Evolutionary conservation across 23 red algal species (phyloP), one percentile per base, ranked within the genome.

Genomic region (Agarophyton chilense): DNA sequence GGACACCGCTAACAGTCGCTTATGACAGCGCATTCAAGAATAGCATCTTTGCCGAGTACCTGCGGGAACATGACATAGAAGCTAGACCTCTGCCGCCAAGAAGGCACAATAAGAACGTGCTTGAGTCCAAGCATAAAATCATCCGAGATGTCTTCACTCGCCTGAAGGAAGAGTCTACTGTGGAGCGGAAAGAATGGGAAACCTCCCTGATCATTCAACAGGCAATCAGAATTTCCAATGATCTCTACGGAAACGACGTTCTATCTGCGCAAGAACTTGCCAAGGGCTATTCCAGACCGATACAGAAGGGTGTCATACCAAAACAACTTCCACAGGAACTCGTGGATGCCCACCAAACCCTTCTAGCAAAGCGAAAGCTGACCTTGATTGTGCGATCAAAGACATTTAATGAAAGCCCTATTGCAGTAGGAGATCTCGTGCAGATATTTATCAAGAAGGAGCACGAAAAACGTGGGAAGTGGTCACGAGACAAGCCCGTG

Each of bases 61-160:
- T 73, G 0, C 28, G 19, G 41, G 10, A 33, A 14, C 0, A 62
- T 19, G 62, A 38, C 43, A 53, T 68, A 28, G 33, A 45, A 44
- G 12, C 2, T 17, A 18, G 52, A 72, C 19, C 65, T 3, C 17
- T 71, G 46, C 57, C 81, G 13, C 58, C 58, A 7, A 56, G 60
- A 14, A 33, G 25, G 17, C 81, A 86, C 66, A 87, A 54, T 53
- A 87, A 76, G 49, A 87, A 87, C 17, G 83, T 72, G 11, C 13
- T 87, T 24, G 83, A 87, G 38, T 57, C 83, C 24, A 87, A 87
- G 47, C 83, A 74, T 34, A 51, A 31, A 29, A 75, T 73, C 41
- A 56, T 87, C 9, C 53, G 66, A 9, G 83, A 87, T 45, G 45
- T 87, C 13, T 87, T 62, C 46, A 22, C 75, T 9, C 65, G 66